A percentile compares a stretch with the other conserved stretches of the same genome.
Evolutionary conservation across 129 eudicot species (phyloP).

Genomic region (Chrysanthemum seticuspe): DNA sequence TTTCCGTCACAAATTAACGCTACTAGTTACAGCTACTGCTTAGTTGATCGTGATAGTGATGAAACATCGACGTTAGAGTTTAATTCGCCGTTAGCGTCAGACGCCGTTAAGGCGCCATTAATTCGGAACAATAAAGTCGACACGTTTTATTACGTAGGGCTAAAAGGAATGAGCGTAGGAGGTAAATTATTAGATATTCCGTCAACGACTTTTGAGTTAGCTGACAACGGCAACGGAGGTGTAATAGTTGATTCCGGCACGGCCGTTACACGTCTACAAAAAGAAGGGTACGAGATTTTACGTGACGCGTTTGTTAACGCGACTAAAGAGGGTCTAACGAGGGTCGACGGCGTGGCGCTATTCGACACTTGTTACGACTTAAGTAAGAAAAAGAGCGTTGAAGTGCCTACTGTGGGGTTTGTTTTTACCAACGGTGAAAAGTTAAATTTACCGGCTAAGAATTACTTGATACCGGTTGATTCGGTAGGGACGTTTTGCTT

Average conservation of each 20-base stretch:
- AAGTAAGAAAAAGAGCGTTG: constrained; percentile 53
- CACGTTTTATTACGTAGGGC: constrained; percentile 68
- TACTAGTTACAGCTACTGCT: constrained; percentile 69
- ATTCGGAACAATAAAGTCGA: constrained; percentile 44
- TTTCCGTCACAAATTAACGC: constrained; percentile 83
- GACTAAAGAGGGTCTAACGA: constrained; percentile 40
- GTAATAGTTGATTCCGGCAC: constrained; percentile 89
- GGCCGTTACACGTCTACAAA: constrained; percentile 72
- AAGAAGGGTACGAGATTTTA: constrained; percentile 53
- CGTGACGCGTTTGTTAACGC: constrained; percentile 68
- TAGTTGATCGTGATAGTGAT: constrained; percentile 83
- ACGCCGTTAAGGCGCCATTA: constrained; percentile 65
- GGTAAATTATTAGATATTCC: constrained; percentile 49
- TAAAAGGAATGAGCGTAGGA: constrained; percentile 65
- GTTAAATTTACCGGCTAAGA: constrained; percentile 74
- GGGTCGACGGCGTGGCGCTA: constrained; percentile 60
- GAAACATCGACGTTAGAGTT: constrained; percentile 74
- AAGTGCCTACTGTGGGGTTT: constrained; percentile 87
- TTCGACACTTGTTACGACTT: constrained; percentile 87
- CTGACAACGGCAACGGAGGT: constrained; percentile 61
- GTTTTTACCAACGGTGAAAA: constrained; percentile 65
- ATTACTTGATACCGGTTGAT: constrained; percentile 88
- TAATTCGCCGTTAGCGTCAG: constrained; percentile 40
- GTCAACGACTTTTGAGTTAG: constrained; percentile 40
- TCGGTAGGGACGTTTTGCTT: constrained; percentile 83